These are phyloP conservation scores for Oldenlandia corymbosa DNA, from an alignment of 257 asterid genomes.

Conservation along the genomic window DNA sequence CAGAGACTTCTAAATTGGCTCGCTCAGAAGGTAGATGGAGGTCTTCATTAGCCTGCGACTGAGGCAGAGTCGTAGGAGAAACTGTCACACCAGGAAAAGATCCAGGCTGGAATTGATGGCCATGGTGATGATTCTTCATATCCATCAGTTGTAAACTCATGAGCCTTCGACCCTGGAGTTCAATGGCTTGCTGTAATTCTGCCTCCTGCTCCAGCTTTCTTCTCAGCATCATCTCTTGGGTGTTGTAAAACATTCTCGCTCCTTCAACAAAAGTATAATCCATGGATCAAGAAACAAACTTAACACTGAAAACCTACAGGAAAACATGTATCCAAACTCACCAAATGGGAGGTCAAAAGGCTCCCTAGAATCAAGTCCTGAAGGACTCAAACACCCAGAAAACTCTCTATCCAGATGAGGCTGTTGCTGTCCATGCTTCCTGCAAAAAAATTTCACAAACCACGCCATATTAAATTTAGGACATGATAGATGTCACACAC, in stretches of 20 bases:
- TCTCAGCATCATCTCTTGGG: conserved; percentile 67
- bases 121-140: conserved; percentile 46
- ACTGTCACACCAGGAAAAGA: conserved; percentile 32
- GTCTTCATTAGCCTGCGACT: conserved; percentile 38
- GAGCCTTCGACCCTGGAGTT: conserved; percentile 71
- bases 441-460: conserved; percentile 28
- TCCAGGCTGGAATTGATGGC: conserved; percentile 37
- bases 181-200: conserved; percentile 73
- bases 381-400: conserved; percentile 59
- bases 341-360: conserved; percentile 70
- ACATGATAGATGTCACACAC: neutral
- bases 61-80: conserved; percentile 46
- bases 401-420: conserved; percentile 65
- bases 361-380: conserved; percentile 63
- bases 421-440: conserved; percentile 42
- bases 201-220: conserved; percentile 73
- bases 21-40: conserved; percentile 25
- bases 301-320: too few relatives aligned
- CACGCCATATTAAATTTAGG: conserved; percentile 6
- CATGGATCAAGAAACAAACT: neutral
- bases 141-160: conserved; percentile 72
- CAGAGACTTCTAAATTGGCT: conserved; percentile 36
- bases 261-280: conserved; percentile 26
- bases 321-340: conserved; percentile 15
- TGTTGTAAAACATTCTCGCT: conserved; percentile 56